These are phyloP conservation scores for Neurospora sp. DNA, from an alignment of 495 filamentous ascomycete species.

Conservation along the genomic window DNA sequence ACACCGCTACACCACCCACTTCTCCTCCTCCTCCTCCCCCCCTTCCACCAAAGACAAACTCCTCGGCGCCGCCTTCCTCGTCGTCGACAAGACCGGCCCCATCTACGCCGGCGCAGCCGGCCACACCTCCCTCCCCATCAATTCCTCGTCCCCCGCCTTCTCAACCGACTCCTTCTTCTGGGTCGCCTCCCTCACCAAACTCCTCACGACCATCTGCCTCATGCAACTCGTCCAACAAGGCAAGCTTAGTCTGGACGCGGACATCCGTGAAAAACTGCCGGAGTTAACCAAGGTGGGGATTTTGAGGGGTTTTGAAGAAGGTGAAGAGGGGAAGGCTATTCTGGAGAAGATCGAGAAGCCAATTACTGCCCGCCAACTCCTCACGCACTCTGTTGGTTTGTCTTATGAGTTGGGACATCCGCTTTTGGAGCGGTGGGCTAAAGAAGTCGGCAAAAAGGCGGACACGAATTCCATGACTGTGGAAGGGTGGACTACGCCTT, in stretches of 20 bases:
- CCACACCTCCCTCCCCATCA: conserved; percentile 2
- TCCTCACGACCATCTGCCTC: conserved; percentile 12
- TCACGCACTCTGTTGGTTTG: conserved; percentile 24
- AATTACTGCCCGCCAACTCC: conserved; percentile 22
- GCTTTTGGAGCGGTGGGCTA: conserved; percentile 15
- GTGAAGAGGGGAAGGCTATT: conserved; percentile 11
- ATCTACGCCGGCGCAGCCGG: conserved; percentile 19
- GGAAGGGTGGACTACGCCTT: conserved; percentile 22
- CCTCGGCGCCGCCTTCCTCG: conserved; percentile 21
- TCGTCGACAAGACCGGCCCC: conserved; percentile 17
- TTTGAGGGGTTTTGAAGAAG: conserved; percentile 11
- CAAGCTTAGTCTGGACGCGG: conserved; percentile 14
- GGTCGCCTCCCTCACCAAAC: conserved; percentile 21
- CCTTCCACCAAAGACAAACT: conserved; percentile 18
- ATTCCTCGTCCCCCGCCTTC: conserved; percentile 13
- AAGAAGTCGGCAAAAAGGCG: conserved; percentile 10
- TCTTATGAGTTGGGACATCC: conserved; percentile 18
- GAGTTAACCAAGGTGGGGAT: conserved; percentile 16
- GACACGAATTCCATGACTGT: conserved; percentile 6
- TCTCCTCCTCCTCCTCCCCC: neutral
- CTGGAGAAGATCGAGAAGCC: conserved; percentile 15
- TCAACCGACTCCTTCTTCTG: conserved; percentile 42
- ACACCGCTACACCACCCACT: conserved; percentile 7
- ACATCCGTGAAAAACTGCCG: conserved; percentile 13
- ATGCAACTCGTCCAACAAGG: conserved; percentile 21